These are phyloP conservation scores for Trametopsis cervina DNA, from an alignment of 768 basidiomycete species.

Conservation along the genomic window DNA sequence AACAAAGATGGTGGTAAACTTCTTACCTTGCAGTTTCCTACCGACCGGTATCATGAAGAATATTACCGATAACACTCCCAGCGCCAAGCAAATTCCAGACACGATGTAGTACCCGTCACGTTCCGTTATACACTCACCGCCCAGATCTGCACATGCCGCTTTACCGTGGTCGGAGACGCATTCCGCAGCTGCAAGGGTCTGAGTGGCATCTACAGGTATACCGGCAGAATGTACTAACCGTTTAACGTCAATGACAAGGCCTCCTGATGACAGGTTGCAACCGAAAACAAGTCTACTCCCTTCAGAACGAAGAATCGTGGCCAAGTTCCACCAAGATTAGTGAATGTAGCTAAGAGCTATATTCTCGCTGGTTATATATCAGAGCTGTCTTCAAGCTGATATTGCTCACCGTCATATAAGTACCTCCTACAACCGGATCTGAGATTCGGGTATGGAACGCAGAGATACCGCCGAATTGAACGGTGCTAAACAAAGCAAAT, in stretches of 20 bases:
- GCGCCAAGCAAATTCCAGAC: constrained; percentile 65
- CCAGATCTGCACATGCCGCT: constrained; percentile 60
- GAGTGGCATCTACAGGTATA: not conserved
- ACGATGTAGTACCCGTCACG: constrained; percentile 91
- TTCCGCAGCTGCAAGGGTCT: constrained; percentile 52
- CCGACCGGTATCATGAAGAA: constrained; percentile 81
- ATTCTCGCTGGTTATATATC: constrained; percentile 1
- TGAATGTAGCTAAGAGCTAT: constrained; percentile 90
- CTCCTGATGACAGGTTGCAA: constrained; percentile 75
- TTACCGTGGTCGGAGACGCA: constrained; percentile 94
- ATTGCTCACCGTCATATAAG: constrained; percentile 93
- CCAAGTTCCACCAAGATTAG: constrained; percentile 98
- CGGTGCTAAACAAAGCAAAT: constrained; percentile 50
- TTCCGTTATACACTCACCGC: constrained; percentile 76
- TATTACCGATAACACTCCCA: constrained; percentile 71
- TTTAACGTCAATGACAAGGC: constrained; percentile 46
- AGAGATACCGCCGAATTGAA: constrained; percentile 99
- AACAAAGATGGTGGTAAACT: not conserved
- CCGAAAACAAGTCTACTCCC: constrained; percentile 85
- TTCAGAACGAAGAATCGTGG: constrained; percentile 95
- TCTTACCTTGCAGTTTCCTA: constrained; percentile 76
- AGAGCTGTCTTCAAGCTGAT: not conserved
- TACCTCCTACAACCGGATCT: constrained; percentile 95
- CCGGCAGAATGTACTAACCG: constrained; percentile 33
- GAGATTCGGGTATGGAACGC: constrained; percentile 97